Base-by-base conservation (phyloP, 2,329 filamentous ascomycete genomes). In the Sporothrix pseudoabietina region DNA sequence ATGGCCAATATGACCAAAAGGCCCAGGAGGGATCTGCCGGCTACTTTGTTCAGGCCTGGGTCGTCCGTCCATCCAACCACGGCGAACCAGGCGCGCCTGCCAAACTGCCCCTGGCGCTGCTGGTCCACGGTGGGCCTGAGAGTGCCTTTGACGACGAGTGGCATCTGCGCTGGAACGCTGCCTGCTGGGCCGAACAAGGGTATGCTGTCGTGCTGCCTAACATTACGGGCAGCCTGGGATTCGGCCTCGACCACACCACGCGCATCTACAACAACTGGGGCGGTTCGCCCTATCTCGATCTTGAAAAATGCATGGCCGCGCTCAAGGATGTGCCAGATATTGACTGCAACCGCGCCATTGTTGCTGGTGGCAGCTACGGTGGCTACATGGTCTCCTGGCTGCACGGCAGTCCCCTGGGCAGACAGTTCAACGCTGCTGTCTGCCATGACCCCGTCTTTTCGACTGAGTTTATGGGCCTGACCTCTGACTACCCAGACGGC, bases 361-460 rank as follows among this genome's bases (percentile, higher is more conserved):
- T 87, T 0, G 80, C 85, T 0, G 88, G 88, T 0, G 85, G 82
- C 7, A 86, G 85, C 7, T 89, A 86, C 74, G 87, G 88, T n/a
- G 88, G 87, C 10, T 89, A 88, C 78, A 85, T 90, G 85, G 83
- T 88, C 76, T 87, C 87, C 77, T 89, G 86, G 85, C 84, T 89
- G 30, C 83, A 87, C 68, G 87, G 87, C 0, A 84, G 88, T 30
- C 80, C 84, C 0, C 68, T 71, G 49, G 66, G 54, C 39, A 26
- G 22, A 6, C 32, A 86, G 78, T 88, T 88, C 81, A 87, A 86
- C 76, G 86, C 86, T 0, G 81, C 88, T 3, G 83, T 90, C 55
- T 88, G 84, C 75, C 85, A 89, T 72, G 84, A 86, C 76, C 84
- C 85, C 9, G 80, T 83, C 47, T 83, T 82, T 75, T 77, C 79